phyloP scores from a whole-genome alignment of 2,329 filamentous ascomycete genomes.

The Cladophialophora chaetospira region DNA sequence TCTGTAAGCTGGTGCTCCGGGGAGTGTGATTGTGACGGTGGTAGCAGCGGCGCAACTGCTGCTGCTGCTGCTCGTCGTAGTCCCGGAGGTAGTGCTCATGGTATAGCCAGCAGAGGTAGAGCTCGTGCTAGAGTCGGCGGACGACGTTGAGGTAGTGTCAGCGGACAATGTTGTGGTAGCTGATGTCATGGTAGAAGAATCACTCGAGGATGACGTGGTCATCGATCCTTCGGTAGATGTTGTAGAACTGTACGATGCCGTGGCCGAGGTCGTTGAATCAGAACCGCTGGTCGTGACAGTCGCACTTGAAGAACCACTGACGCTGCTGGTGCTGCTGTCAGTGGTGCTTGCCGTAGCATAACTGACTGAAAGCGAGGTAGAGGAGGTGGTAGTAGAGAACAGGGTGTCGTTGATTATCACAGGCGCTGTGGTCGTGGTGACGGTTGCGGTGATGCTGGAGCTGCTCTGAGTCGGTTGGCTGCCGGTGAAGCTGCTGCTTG shows the following conservation, averaged over 20 bases:
- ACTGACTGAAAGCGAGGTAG: not conserved
- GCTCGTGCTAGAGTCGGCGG: conserved; percentile 9
- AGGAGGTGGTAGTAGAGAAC: not conserved
- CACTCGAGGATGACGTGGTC: not conserved
- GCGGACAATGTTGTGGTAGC: not conserved
- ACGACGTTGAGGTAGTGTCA: not conserved
- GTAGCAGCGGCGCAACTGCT: conserved; percentile 1
- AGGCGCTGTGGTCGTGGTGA: not conserved
- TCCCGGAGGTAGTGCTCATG: conserved; percentile 4
- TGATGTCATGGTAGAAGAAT: not conserved
- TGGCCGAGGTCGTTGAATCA: conserved; percentile 1
- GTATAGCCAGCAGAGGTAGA: not conserved
- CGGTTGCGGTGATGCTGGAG: conserved; percentile 6
- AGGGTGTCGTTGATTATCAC: not conserved
- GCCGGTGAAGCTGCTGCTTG: not conserved
- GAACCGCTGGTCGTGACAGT: conserved; percentile 8
- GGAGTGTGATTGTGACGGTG: conserved; percentile 1
- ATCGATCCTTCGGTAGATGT: not conserved
- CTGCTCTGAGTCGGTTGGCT: conserved; percentile 4
- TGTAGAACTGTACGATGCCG: not conserved
- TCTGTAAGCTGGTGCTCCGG: not conserved
- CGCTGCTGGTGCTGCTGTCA: not conserved
- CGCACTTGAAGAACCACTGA: conserved; percentile 2
- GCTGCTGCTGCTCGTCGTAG: conserved; percentile 1
- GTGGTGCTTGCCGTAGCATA: not conserved